Evolutionary conservation across 2,329 filamentous ascomycete species (phyloP).

Genomic region (Ceratocystis huliohia): DNA sequence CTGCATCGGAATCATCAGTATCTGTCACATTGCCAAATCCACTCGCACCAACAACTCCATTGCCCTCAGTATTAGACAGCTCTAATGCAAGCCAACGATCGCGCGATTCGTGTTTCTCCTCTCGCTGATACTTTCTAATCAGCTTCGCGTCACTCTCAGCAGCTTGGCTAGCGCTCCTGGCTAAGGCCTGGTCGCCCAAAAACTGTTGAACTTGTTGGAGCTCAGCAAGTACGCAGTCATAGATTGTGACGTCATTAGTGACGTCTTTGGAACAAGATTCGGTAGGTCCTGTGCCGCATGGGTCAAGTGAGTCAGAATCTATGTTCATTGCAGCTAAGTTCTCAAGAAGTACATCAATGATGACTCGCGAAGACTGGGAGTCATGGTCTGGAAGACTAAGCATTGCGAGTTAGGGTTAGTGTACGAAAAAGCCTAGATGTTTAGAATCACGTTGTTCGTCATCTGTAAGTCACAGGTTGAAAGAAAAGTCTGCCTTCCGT

Average conservation of each 20-base stretch:
- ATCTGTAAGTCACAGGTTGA: no score
- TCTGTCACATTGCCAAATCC: not conserved
- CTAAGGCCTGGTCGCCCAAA: not conserved
- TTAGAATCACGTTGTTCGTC: no score
- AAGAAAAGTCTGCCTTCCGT: no score
- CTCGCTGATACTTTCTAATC: not conserved
- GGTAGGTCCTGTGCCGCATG: not conserved
- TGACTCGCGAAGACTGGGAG: not conserved
- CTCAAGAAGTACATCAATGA: constrained; percentile 1
- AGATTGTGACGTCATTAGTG: not conserved
- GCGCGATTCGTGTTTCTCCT: not conserved
- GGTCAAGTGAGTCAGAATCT: not conserved
- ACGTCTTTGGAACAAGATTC: no score
- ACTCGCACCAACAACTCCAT: not conserved
- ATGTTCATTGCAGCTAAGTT: not conserved
- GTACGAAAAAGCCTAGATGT: not conserved
- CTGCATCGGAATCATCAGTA: not conserved
- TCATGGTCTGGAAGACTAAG: not conserved
- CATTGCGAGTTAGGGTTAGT: not conserved
- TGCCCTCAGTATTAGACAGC: not conserved
- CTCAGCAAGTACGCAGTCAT: not conserved
- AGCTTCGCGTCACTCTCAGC: not conserved
- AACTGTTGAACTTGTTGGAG: not conserved
- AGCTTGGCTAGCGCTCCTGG: not conserved
- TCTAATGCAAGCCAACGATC: not conserved